phyloP scores from a whole-genome alignment of 1,139 yeast species.

The Sugiyamaella xylanicola region DNA sequence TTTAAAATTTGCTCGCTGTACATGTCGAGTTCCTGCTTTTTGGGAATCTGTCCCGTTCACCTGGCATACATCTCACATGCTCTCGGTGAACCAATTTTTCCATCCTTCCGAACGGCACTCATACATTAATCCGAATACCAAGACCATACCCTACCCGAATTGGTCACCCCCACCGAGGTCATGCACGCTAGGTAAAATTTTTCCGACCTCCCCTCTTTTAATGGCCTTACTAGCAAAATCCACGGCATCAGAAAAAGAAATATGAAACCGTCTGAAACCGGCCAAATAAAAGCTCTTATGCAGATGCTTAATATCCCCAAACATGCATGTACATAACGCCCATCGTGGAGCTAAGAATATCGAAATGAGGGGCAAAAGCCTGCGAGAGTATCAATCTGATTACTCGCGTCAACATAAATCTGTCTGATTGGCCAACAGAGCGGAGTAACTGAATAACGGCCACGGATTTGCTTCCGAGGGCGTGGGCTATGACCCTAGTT shows the following conservation, averaged over 20 bases:
- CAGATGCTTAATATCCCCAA: neutral
- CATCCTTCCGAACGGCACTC: neutral
- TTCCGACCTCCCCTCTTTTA: neutral
- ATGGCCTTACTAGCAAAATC: no score
- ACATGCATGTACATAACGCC: neutral
- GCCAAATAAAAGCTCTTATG: neutral
- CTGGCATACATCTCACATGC: neutral
- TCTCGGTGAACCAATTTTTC: neutral
- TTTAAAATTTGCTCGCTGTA: no score
- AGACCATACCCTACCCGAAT: neutral
- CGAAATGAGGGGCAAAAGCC: neutral
- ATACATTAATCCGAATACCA: conserved; percentile 2
- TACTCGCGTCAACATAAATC: neutral
- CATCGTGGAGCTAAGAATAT: neutral
- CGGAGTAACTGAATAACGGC: neutral
- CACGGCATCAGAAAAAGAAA: conserved; percentile 10
- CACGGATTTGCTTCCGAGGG: neutral
- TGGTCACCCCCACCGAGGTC: conserved; percentile 9
- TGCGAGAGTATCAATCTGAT: neutral
- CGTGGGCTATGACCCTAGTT: neutral
- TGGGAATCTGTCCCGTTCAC: no score
- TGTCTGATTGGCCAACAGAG: neutral
- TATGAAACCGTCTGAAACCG: neutral
- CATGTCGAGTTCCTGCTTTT: no score
- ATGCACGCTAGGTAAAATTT: conserved; percentile 8